A percentile compares a stretch with the other conserved stretches of the same genome.
Evolutionary conservation across 352 stramenopile genomes (phyloP).

Genomic region (Pythium monospermum): DNA sequence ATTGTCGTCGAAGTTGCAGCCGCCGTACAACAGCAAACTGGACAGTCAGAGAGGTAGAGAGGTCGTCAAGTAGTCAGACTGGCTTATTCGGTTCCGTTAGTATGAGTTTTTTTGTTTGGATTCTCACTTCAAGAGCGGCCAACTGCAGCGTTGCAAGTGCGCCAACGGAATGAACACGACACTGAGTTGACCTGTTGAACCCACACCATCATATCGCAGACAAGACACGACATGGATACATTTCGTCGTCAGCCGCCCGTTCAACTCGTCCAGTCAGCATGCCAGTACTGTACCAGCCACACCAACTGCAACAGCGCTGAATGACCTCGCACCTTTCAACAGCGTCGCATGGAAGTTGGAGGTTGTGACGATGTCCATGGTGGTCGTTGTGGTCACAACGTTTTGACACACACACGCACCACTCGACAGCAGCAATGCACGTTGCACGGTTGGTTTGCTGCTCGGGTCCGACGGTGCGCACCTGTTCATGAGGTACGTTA

Average conservation of each 20-base stretch:
- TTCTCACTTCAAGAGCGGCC: conserved; percentile 84
- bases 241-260: neutral
- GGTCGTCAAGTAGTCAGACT: too few relatives aligned
- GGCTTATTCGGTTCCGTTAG: too few relatives aligned
- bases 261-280: too few relatives aligned
- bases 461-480: neutral
- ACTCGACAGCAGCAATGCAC: neutral
- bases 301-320: too few relatives aligned
- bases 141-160: conserved; percentile 68
- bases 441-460: neutral
- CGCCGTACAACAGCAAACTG: conserved; percentile 77
- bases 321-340: conserved; percentile 47
- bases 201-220: conserved; percentile 1
- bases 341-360: conserved; percentile 88
- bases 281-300: too few relatives aligned
- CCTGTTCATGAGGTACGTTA: neutral
- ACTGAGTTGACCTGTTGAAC: conserved; percentile 58
- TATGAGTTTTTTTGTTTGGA: too few relatives aligned
- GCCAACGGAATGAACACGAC: conserved; percentile 74
- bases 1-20: conserved; percentile 77
- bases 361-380: conserved; percentile 85
- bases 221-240: conserved; percentile 3
- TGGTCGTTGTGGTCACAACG: too few relatives aligned
- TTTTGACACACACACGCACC: too few relatives aligned
- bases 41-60: too few relatives aligned